Evolutionary conservation across 148 eudicot genomes (phyloP).

Genomic region (Limonium bicolor): DNA sequence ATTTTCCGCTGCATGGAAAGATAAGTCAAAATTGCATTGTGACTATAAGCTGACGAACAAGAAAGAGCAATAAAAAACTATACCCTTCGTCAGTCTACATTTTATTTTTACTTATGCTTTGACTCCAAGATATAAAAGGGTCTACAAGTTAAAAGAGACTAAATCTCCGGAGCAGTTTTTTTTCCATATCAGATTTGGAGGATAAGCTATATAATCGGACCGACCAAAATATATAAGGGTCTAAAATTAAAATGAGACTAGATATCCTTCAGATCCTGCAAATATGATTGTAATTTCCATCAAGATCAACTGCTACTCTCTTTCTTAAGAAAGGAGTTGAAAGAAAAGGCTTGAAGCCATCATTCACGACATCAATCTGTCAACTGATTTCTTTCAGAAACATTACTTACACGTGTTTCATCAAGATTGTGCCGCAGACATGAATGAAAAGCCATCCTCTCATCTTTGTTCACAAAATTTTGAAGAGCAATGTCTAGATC

Average conservation of each 20-base stretch:
- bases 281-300: background rate
- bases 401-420: slow-evolving; percentile 77
- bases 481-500: slow-evolving; percentile 94
- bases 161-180: no score
- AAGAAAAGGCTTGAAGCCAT: no score
- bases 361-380: no score
- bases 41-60: background rate
- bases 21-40: background rate
- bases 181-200: no score
- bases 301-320: background rate
- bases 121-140: background rate
- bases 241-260: background rate
- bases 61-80: background rate
- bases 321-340: background rate
- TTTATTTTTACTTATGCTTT: background rate
- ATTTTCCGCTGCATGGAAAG: slow-evolving; percentile 46
- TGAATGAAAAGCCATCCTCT: slow-evolving; percentile 80
- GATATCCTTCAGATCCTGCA: background rate
- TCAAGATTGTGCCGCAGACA: slow-evolving; percentile 85
- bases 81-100: background rate
- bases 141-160: background rate
- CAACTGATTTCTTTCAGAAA: background rate
- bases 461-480: slow-evolving; percentile 92
- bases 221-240: no score
- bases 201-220: no score